phyloP scores from a whole-genome alignment of 257 asterid species.

The Solanum tarapatanum region DNA sequence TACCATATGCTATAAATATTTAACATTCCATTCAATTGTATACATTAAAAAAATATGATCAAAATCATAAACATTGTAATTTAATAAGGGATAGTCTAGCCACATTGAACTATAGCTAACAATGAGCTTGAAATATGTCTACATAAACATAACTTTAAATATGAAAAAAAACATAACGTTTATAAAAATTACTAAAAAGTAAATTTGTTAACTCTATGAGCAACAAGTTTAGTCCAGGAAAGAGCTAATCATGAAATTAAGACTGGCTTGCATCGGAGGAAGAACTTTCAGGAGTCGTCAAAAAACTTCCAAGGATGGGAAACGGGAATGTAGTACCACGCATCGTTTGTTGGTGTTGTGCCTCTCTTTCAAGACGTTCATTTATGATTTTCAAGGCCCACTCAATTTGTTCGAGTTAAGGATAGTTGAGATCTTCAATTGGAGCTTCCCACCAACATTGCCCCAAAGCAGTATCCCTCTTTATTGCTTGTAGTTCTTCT shows the following conservation, averaged over 20 bases:
- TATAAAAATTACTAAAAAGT: neutral
- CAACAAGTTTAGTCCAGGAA: too few relatives aligned
- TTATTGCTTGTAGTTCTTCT: constrained; percentile 4
- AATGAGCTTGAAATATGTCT: neutral
- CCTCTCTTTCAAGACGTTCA: neutral
- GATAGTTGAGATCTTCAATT: neutral
- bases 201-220: too few relatives aligned
- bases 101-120: neutral
- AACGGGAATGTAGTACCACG: neutral
- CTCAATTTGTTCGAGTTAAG: neutral
- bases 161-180: neutral
- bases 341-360: neutral
- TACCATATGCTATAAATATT: too few relatives aligned
- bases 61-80: neutral
- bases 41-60: neutral
- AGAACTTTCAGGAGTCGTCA: neutral
- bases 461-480: neutral
- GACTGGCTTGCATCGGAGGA: neutral
- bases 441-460: constrained; percentile 16
- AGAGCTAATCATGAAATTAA: too few relatives aligned
- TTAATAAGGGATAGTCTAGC: neutral
- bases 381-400: neutral
- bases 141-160: neutral
- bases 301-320: neutral
- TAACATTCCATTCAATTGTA: neutral